Evolutionary conservation across 257 asterid genomes (phyloP), one percentile per base, ranked within the genome.

Genomic region (Osmanthus fragrans): DNA sequence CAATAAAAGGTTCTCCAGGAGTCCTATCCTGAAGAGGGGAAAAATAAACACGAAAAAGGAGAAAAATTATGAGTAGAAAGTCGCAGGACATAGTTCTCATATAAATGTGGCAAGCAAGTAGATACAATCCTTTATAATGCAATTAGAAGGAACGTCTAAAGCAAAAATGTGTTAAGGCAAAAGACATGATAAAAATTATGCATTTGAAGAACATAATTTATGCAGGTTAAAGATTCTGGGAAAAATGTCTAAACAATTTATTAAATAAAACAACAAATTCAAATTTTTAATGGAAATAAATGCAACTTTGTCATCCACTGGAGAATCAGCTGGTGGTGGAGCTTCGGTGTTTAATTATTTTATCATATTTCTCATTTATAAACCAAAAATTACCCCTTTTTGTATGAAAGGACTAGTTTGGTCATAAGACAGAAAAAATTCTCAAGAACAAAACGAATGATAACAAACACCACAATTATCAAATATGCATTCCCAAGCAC

Each of bases 1-100:
- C 89, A 73, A 87, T 83, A 82, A 94, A 94, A 49, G 92, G 90
- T 80, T 94, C 98, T 77, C 97, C 98, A 1, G 97, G 97, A 72
- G 51, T 79, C 82, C 98, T 89, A 86, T 87, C 88, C 98, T 94
- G 89, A 71, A 82, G 30, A 58, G 51, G 70, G 77, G 42, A 78
- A 74, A 74, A 71, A 40, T 29, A 72, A 76, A 0, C 49, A 21
- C 4, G 1, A 7, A 54, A 54, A 80, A 6, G 73, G 45, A 74
- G 71, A 68, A 25, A 72, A 78, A 0, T 65, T 30, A 30, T 29
- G 15, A 64, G 32, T 40, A 40, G 11, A 78, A 40, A 68, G 33
- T 56, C 54, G 6, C 33, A 76, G 63, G 37, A 36, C 32, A 45
- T 77, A 30, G 21, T 27, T 6, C 78, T 45, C 51, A 60, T 32